These are phyloP conservation scores for Craterostigma plantagineum DNA, from an alignment of 257 asterid genomes.

Conservation along the genomic window DNA sequence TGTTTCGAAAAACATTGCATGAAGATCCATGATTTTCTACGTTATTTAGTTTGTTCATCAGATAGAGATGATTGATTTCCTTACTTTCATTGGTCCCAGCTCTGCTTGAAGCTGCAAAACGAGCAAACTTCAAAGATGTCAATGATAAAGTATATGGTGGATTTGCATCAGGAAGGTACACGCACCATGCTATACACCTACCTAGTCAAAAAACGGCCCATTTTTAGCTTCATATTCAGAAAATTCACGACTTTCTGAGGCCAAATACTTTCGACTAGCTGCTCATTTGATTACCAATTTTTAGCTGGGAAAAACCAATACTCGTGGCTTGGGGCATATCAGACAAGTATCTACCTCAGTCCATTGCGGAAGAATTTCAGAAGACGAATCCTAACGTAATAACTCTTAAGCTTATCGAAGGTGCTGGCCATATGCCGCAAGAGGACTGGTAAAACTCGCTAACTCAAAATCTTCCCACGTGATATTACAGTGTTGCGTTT, in stretches of 20 bases:
- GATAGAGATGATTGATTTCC: constrained; percentile 1
- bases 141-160: constrained; percentile 49
- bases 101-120: constrained; percentile 70
- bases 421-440: constrained; percentile 99
- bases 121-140: constrained; percentile 50
- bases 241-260: too few species aligned
- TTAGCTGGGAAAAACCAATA: constrained; percentile 82
- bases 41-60: too few species aligned
- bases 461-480: background rate
- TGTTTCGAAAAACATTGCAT: too few species aligned
- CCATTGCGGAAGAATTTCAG: constrained; percentile 77
- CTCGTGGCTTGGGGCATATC: constrained; percentile 86
- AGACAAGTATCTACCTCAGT: constrained; percentile 88
- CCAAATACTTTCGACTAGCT: too few species aligned
- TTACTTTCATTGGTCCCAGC: constrained; percentile 31
- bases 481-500: background rate
- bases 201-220: too few species aligned
- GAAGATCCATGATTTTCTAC: too few species aligned
- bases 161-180: constrained; percentile 76
- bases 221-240: too few species aligned
- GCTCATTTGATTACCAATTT: constrained; percentile 11
- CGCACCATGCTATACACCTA: background rate
- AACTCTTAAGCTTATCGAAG: constrained; percentile 72
- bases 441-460: constrained; percentile 70
- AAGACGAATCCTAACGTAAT: constrained; percentile 37